These are phyloP conservation scores for Torulaspora delbrueckii DNA, from an alignment of 805 yeast genomes.

Conservation along the genomic window DNA sequence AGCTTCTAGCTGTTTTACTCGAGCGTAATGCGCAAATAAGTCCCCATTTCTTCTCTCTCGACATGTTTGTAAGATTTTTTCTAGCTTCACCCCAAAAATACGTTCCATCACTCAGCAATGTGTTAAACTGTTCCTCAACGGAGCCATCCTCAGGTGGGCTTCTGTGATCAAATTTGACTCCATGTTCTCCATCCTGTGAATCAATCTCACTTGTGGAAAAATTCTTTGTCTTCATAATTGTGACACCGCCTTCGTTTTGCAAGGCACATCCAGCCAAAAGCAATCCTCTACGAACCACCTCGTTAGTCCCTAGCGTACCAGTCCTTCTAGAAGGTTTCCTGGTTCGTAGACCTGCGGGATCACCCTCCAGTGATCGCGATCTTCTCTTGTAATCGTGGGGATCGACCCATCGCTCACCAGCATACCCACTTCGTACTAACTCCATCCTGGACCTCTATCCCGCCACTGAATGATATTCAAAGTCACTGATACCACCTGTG, in stretches of 20 bases:
- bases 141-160: conserved; percentile 19
- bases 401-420: conserved; percentile 13
- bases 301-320: neutral
- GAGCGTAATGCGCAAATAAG: conserved; percentile 24
- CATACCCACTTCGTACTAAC: neutral
- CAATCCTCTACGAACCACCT: conserved; percentile 18
- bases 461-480: neutral
- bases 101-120: conserved; percentile 22
- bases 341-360: neutral
- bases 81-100: conserved; percentile 30
- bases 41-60: conserved; percentile 31
- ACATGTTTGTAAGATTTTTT: conserved; percentile 20
- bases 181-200: neutral
- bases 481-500: neutral
- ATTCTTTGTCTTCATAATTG: conserved; percentile 13
- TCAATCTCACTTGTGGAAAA: conserved; percentile 14
- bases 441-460: neutral
- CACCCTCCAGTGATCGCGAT: conserved; percentile 17
- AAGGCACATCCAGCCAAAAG: conserved; percentile 20
- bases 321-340: neutral
- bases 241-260: neutral
- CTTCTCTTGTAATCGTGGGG: conserved; percentile 16
- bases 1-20: conserved; percentile 2
- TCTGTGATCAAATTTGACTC: conserved; percentile 10
- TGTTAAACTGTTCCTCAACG: conserved; percentile 22